Percentiles rank a stretch among this genome's conserved stretches.
Evolutionary conservation across 169 alveolate species (phyloP).

Genomic region (Blepharisma undulans): DNA sequence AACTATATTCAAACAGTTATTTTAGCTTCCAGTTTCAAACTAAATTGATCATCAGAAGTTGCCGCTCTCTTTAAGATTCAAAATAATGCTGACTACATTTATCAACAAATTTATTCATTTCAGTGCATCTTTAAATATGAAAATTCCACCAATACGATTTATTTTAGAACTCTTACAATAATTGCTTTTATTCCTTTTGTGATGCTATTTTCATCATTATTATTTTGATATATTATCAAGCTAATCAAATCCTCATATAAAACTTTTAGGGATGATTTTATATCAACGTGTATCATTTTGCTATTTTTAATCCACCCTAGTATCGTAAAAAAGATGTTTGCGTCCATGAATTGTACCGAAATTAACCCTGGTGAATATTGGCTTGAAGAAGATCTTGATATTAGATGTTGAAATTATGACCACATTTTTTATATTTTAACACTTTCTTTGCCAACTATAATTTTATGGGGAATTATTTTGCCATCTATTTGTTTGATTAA

Average conservation of each 20-base stretch:
- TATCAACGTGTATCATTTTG: slow-evolving; percentile 46
- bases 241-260: background rate
- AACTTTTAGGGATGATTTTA: slow-evolving; percentile 6
- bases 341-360: slow-evolving; percentile 40
- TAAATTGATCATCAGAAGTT: slow-evolving; percentile 19
- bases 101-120: slow-evolving; percentile 5
- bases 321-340: slow-evolving; percentile 46
- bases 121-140: slow-evolving; percentile 13
- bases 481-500: slow-evolving; percentile 47
- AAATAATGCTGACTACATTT: background rate
- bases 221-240: background rate
- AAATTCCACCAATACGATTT: background rate
- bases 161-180: background rate
- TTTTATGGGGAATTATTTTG: slow-evolving; percentile 58
- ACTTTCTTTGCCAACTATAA: slow-evolving; percentile 50
- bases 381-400: slow-evolving; percentile 22
- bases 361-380: slow-evolving; percentile 25
- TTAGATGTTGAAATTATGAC: slow-evolving; percentile 46
- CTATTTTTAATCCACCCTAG: slow-evolving; percentile 63
- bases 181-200: slow-evolving; percentile 2
- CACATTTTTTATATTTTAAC: slow-evolving; percentile 47
- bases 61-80: background rate
- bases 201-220: background rate
- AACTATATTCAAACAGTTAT: background rate
- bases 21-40: background rate